Base-by-base conservation (phyloP, 2,329 filamentous ascomycete genomes). In the Ascochyta lentis region DNA sequence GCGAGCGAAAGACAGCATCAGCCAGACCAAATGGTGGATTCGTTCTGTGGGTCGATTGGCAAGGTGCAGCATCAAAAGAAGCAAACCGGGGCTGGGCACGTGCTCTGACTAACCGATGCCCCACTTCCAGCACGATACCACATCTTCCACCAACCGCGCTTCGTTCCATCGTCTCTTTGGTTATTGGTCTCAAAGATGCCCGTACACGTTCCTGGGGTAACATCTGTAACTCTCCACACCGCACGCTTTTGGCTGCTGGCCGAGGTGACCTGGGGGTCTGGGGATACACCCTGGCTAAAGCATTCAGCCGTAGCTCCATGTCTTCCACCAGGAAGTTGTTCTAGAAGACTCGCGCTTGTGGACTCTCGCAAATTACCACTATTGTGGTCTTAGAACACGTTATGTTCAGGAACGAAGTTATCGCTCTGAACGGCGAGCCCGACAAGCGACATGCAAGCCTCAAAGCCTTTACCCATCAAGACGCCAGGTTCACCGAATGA, bases 91-190 rank as follows among this genome's bases (percentile, higher is more conserved):
- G 34, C 34, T 47, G 19, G 43, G 46, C 46, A 49, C 38, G 47
- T 43, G 45, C 39, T 35, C 8, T 23, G 6, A 22, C 29, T 29
- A 16, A 37, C 31, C 24, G 3, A 29, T 9, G 23, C 33, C 40
- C 40, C 39, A 50, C 37, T 47, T 42, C 23, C 26, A 37, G 29
- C n/a, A 23, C 23, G 40, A 24, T 22, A 23, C 49, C 23, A 34
- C 33, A 43, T 45, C 35, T 53, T 46, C 49, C 49, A 45, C 42
- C 49, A 52, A 52, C 41, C 33, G 34, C 40, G 41, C 41, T 16
- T 34, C n/a, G 19, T n/a, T 19, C 16, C 19, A 6, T 23, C 6
- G 5, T 46, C 15, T 15, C 3, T 8, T 41, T 16, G 22, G 19
- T 26, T n/a, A 23, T 29, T 34, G 10, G 38, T 42, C 15, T 7